phyloP scores from a whole-genome alignment of 306 rosid species.

The Lagenaria siceraria region DNA sequence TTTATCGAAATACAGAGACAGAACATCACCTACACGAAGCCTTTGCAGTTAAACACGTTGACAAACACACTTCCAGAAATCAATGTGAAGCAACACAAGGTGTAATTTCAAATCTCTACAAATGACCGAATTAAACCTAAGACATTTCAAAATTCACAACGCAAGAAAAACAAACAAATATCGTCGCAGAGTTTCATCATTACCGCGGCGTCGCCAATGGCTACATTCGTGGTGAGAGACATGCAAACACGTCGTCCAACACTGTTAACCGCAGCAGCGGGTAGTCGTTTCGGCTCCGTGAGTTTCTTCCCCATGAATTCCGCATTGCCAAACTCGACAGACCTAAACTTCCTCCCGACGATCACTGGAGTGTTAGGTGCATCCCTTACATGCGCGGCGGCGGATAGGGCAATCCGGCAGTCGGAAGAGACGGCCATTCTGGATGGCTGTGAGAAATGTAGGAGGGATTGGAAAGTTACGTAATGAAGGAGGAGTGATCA shows the following conservation, averaged over 20 bases:
- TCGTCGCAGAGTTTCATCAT: neutral
- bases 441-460: neutral
- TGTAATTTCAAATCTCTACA: neutral
- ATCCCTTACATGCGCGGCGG: slow-evolving; percentile 13
- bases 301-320: slow-evolving; percentile 43
- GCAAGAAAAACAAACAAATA: neutral
- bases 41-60: neutral
- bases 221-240: slow-evolving; percentile 23
- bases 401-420: slow-evolving; percentile 25
- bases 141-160: neutral
- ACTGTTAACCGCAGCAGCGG: neutral
- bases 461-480: neutral
- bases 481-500: neutral
- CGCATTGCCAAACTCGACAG: slow-evolving; percentile 25
- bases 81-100: neutral
- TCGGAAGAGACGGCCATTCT: slow-evolving; percentile 25
- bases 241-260: slow-evolving; percentile 17
- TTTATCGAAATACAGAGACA: neutral
- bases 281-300: slow-evolving; percentile 12
- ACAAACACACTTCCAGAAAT: neutral
- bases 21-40: neutral
- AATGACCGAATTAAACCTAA: neutral
- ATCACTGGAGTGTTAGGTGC: neutral
- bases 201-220: slow-evolving; percentile 18
- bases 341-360: slow-evolving; percentile 18